Percentiles rank a stretch among this genome's conserved stretches.
Evolutionary conservation across 2,329 filamentous ascomycete species (phyloP).

Genomic region (Dendrostoma leiphaemia): DNA sequence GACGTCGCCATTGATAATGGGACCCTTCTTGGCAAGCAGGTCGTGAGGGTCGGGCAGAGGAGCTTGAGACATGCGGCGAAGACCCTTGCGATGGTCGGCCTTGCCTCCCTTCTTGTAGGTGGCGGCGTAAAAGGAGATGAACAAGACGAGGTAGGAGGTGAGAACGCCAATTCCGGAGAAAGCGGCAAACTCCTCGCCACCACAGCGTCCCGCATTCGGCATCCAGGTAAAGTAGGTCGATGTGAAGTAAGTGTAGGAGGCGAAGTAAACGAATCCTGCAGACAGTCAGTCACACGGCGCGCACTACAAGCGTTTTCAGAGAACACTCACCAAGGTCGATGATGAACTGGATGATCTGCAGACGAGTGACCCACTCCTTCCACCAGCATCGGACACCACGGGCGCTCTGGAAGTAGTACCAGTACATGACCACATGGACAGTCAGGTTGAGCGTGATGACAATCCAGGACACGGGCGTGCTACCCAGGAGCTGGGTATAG

Average conservation of each 20-base stretch:
- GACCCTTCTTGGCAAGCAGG: constrained; percentile 55
- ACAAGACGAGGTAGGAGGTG: constrained; percentile 92
- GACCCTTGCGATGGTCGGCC: constrained; percentile 70
- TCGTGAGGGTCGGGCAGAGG: constrained; percentile 80
- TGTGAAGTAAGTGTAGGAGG: constrained; percentile 97
- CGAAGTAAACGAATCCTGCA: constrained; percentile 93
- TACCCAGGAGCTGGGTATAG: constrained; percentile 94
- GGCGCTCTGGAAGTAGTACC: constrained; percentile 99
- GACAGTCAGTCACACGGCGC: constrained; percentile 9
- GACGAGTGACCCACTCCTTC: constrained; percentile 99
- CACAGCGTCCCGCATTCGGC: constrained; percentile 82
- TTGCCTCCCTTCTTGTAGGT: constrained; percentile 91
- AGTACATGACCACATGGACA: constrained; percentile 99
- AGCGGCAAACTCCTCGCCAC: constrained; percentile 94
- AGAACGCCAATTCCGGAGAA: constrained; percentile 90
- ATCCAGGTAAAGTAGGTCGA: constrained; percentile 84
- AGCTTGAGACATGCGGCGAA: constrained; percentile 64
- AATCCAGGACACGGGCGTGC: constrained; percentile 93
- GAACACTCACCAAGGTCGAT: constrained; percentile 80
- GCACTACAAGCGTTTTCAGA: neutral
- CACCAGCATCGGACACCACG: constrained; percentile 96
- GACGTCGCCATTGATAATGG: constrained; percentile 43
- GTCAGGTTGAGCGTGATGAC: constrained; percentile 88
- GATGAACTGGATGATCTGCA: constrained; percentile 96
- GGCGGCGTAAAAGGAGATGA: constrained; percentile 98